Evolutionary conservation across 1,139 yeast genomes (phyloP), one percentile per base, ranked within the genome.

Genomic region (Lodderomyces theae): DNA sequence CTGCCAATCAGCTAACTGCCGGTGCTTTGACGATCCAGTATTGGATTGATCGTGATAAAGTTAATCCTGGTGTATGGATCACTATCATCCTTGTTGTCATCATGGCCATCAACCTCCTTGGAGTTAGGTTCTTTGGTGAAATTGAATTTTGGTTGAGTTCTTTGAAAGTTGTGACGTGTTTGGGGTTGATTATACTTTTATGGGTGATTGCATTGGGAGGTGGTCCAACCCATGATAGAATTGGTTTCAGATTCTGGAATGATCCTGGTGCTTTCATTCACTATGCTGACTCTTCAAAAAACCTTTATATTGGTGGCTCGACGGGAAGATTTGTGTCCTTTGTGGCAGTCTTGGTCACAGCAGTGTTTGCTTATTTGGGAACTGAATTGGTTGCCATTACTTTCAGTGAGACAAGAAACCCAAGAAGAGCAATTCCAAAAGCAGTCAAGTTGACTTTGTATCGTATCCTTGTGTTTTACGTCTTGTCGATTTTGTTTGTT

Each of bases 281-380:
- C 33, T 78, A 73, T 52, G 33, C 47, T n/a, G 71, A 67, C 43
- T 12, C 47, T 2, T 33, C 61, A 2, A 61, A 64, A 40, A 46
- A 49, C 39, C 51, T 58, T 21, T 46, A 45, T 3, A 54, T 58
- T 45, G 52, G 19, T 18, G 63, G 61, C 18, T 42, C 54, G 11
- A 57, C 45, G 12, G 76, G 75, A 32, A 53, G 66, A 48, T 83
- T 84, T 54, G 84, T 83, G 34, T 63, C 87, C 0, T 83, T 82
- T 54, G 77, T 77, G 46, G 72, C 85, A 9, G 86, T 79, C 12
- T 70, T 83, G 51, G 88, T 82, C 42, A 76, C 80, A 43, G 86
- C 89, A n/a, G 82, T 83, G 9, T 84, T 84, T 56, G 86, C 88
- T 22, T 86, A 74, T 58, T 69, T 79, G 42, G 94, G 94, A 57